Evolutionary conservation across 768 basidiomycete genomes (phyloP).

Genomic region (Amanita muscaria): DNA sequence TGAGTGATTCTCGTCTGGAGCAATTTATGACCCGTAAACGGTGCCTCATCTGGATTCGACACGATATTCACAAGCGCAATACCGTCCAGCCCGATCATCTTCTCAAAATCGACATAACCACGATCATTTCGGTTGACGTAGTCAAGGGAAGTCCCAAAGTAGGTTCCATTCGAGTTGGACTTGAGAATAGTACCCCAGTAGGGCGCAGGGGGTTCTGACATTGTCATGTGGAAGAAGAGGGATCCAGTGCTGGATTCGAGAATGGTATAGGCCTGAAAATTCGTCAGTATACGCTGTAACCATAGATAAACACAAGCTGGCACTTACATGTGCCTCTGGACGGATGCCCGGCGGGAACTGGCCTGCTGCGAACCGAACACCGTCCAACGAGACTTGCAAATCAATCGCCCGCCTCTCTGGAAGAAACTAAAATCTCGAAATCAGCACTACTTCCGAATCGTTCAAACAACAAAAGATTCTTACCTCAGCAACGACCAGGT

Average conservation of each 20-base stretch:
- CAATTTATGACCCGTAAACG: constrained; percentile 59
- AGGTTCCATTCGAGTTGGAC: constrained; percentile 97
- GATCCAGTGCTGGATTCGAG: constrained; percentile 91
- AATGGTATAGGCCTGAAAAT: constrained; percentile 74
- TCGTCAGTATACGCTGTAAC: not conserved
- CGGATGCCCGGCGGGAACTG: constrained; percentile 87
- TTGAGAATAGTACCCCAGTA: constrained; percentile 90
- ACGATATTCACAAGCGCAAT: constrained; percentile 93
- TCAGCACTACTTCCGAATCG: not conserved
- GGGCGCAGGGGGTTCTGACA: constrained; percentile 62
- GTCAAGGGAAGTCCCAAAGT: constrained; percentile 81
- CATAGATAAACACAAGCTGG: not conserved
- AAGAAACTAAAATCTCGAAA: constrained; percentile 34
- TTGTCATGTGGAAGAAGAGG: constrained; percentile 94
- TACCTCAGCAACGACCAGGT: constrained; percentile 91
- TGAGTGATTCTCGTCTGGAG: constrained; percentile 88
- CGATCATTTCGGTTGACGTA: constrained; percentile 83
- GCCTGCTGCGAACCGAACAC: constrained; percentile 74
- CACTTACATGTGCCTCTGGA: constrained; percentile 77
- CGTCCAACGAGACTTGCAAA: constrained; percentile 90
- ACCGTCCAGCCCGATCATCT: constrained; percentile 92
- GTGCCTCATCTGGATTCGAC: constrained; percentile 68
- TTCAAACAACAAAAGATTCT: constrained; percentile 15
- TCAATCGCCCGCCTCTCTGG: constrained; percentile 53
- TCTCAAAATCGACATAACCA: constrained; percentile 96